These are phyloP conservation scores for Garcia nutans DNA, from an alignment of 345 rosid species.

Conservation along the genomic window DNA sequence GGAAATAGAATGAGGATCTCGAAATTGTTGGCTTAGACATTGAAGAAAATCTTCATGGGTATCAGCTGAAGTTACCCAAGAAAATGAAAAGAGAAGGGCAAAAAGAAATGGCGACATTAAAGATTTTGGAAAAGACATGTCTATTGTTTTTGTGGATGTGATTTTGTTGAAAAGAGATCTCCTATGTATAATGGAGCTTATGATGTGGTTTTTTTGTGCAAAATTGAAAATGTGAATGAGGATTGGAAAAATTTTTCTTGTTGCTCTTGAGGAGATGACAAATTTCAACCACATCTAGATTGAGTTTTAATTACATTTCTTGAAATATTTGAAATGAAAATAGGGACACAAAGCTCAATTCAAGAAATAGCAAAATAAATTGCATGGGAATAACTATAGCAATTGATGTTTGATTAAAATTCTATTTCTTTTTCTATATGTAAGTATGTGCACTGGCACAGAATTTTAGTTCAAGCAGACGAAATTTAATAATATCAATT, in stretches of 20 bases:
- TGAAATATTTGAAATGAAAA: background rate
- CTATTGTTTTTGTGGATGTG: background rate
- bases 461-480: no score
- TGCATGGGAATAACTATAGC: background rate
- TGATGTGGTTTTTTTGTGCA: background rate
- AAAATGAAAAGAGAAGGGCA: background rate
- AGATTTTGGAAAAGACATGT: background rate
- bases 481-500: no score
- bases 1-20: background rate
- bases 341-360: background rate
- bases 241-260: background rate
- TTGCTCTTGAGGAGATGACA: background rate
- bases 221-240: background rate
- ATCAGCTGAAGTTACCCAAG: background rate
- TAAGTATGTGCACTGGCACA: no score
- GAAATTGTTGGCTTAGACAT: background rate
- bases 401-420: no score
- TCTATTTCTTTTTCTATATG: no score
- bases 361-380: background rate
- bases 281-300: background rate
- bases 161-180: background rate
- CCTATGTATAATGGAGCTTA: background rate
- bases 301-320: background rate
- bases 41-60: background rate
- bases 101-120: background rate